These are phyloP conservation scores for Canariomyces notabilis DNA, from an alignment of 2,329 filamentous ascomycete genomes.

Conservation along the genomic window DNA sequence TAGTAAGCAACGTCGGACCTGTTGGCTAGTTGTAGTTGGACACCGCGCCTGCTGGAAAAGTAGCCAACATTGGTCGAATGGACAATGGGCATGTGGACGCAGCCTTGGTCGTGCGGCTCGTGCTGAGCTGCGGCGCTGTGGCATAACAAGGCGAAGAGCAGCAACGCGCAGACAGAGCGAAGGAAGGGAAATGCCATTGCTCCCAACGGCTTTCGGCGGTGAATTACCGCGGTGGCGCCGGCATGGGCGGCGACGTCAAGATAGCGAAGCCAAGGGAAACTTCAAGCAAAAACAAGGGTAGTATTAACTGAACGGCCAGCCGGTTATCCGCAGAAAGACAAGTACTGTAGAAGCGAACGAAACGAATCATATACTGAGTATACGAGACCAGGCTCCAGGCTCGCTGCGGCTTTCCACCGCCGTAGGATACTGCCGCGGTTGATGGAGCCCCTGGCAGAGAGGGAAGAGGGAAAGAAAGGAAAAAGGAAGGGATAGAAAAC, in stretches of 20 bases:
- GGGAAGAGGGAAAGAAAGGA: constrained; percentile 2
- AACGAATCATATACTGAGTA: not conserved
- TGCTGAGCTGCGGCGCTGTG: constrained; percentile 15
- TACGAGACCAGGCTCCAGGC: constrained; percentile 15
- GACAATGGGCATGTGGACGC: constrained; percentile 38
- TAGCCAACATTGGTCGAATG: constrained; percentile 39
- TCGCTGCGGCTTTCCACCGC: constrained; percentile 9
- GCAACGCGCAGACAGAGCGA: constrained; percentile 21
- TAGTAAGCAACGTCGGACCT: constrained; percentile 52
- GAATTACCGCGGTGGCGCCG: constrained; percentile 16
- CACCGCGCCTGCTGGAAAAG: constrained; percentile 38
- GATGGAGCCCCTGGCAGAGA: not conserved
- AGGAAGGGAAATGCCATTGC: constrained; percentile 27
- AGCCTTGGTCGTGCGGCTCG: constrained; percentile 25
- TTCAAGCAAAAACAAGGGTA: constrained; percentile 2
- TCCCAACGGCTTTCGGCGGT: constrained; percentile 18
- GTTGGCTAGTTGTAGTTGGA: constrained; percentile 44
- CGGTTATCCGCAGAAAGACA: constrained; percentile 1
- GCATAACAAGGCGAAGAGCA: constrained; percentile 21
- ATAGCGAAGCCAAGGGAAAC: not conserved
- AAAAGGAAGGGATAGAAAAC: constrained; percentile 9
- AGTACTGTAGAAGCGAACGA: constrained; percentile 1
- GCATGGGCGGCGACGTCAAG: constrained; percentile 12
- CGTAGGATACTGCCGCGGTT: not conserved
- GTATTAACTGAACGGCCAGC: constrained; percentile 11